Conservation (phyloP, 495 filamentous ascomycete species). For the Evernia prunastri region DNA sequence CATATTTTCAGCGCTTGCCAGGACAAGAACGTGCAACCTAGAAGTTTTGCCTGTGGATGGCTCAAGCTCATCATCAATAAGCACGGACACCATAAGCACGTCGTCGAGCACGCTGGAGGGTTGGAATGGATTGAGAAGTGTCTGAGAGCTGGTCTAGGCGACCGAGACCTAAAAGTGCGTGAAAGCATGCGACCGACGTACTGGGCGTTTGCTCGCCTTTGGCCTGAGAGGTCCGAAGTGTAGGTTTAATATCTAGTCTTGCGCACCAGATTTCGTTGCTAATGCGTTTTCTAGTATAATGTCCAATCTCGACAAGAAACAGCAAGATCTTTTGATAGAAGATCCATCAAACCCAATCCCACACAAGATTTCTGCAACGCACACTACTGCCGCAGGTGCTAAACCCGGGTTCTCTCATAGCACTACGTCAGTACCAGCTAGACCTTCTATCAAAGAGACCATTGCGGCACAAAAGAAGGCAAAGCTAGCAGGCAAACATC, state of each 20-base stretch:
- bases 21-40: constrained; percentile 86
- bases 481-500: constrained; percentile 49
- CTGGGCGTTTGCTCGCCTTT: constrained; percentile 71
- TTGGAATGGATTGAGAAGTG: constrained; percentile 79
- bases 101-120: constrained; percentile 76
- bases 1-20: constrained; percentile 72
- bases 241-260: constrained; percentile 36
- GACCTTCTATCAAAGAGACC: constrained; percentile 61
- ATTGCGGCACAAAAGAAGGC: constrained; percentile 79
- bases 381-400: constrained; percentile 33
- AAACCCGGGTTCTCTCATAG: constrained; percentile 53
- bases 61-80: constrained; percentile 71
- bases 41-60: constrained; percentile 75
- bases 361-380: constrained; percentile 44
- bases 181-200: constrained; percentile 77
- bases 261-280: constrained; percentile 22
- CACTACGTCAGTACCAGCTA: constrained; percentile 40
- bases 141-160: constrained; percentile 75
- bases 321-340: constrained; percentile 68
- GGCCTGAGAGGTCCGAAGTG: constrained; percentile 71
- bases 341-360: constrained; percentile 74
- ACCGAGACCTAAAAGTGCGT: constrained; percentile 81
- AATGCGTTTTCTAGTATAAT: constrained; percentile 54
- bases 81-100: constrained; percentile 68
- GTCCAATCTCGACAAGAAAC: constrained; percentile 63